These are phyloP conservation scores for Cercis canadensis DNA, from an alignment of 306 rosid genomes.

Conservation along the genomic window DNA sequence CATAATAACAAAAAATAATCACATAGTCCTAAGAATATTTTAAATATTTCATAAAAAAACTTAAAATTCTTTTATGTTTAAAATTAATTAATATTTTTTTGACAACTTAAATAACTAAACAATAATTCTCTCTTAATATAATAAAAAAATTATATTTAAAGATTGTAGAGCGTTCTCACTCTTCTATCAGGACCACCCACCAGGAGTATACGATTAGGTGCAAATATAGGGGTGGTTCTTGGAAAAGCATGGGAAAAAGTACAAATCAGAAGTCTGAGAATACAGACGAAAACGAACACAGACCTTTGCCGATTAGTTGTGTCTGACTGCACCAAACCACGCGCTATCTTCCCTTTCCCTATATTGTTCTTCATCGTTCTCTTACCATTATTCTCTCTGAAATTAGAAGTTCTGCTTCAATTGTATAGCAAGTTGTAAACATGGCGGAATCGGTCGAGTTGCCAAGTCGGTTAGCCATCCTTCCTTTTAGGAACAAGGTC, in stretches of 20 bases:
- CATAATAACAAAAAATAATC: no score
- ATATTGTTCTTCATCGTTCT: not conserved
- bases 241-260: not conserved
- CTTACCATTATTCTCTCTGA: not conserved
- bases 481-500: constrained; percentile 96
- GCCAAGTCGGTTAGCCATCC: constrained; percentile 93
- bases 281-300: not conserved
- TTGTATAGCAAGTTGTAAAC: constrained; percentile 32
- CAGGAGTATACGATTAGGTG: not conserved
- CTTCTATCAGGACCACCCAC: not conserved
- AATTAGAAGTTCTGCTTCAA: constrained; percentile 13
- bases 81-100: no score
- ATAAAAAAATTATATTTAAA: no score
- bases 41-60: no score
- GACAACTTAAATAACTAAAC: no score
- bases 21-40: no score
- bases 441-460: constrained; percentile 94
- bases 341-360: not conserved
- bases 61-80: no score
- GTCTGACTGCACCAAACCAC: not conserved
- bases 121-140: no score
- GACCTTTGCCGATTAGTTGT: not conserved
- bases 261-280: not conserved
- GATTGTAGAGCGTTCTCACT: no score
- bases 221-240: not conserved